Conservation (phyloP, 148 eudicot species). For the Persicaria maculosa region DNA sequence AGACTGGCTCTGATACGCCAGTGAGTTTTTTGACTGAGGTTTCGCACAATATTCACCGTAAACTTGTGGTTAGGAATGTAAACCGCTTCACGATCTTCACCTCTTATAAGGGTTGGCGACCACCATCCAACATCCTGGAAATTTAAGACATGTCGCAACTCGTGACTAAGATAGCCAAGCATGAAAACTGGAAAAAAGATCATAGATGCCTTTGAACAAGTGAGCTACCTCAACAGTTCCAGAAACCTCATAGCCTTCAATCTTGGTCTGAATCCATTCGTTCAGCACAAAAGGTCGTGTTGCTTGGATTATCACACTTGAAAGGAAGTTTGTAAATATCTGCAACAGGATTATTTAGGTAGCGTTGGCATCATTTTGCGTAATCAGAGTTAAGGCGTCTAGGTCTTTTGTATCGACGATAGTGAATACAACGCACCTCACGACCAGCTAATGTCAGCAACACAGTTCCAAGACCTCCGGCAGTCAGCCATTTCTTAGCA, state of each 20-base stretch:
- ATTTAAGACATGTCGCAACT: neutral
- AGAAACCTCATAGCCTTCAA: slow-evolving; percentile 88
- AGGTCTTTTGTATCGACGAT: neutral
- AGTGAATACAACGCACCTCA: slow-evolving; percentile 42
- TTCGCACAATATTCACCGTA: slow-evolving; percentile 80
- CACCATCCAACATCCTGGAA: slow-evolving; percentile 91
- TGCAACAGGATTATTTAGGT: slow-evolving; percentile 19
- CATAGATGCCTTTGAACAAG: too few species aligned
- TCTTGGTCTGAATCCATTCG: slow-evolving; percentile 85
- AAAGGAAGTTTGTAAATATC: slow-evolving; percentile 88
- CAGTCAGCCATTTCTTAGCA: slow-evolving; percentile 84
- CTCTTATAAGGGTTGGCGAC: slow-evolving; percentile 87
- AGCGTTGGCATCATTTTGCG: too few species aligned
- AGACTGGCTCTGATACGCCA: slow-evolving; percentile 90
- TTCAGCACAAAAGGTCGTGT: slow-evolving; percentile 76
- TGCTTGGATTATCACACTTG: slow-evolving; percentile 84
- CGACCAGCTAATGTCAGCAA: slow-evolving; percentile 92
- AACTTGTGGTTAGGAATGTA: slow-evolving; percentile 91
- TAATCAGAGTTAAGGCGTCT: neutral
- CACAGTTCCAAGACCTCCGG: slow-evolving; percentile 97
- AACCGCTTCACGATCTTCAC: slow-evolving; percentile 90
- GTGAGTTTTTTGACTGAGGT: slow-evolving; percentile 79
- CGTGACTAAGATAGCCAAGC: neutral
- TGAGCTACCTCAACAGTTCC: slow-evolving; percentile 86
- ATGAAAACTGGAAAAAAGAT: neutral